Conservation (phyloP, 2,329 filamentous ascomycete genomes). For the Coniochaeta prunicola region DNA sequence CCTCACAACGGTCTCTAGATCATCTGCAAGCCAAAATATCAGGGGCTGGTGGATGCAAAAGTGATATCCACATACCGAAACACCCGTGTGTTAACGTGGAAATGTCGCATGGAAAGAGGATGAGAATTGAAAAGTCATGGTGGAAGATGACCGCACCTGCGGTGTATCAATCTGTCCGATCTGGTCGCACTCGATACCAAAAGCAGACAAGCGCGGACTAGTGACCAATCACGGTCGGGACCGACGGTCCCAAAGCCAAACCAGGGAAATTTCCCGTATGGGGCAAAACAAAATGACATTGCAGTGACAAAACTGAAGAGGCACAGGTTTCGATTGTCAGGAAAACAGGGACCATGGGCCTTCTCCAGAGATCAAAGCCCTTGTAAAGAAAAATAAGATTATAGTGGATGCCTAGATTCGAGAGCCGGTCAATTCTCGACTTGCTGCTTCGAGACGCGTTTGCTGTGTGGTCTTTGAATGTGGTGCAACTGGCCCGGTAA, state of each 20-base stretch:
- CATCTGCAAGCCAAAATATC: background rate
- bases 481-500: background rate
- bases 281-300: too few species aligned
- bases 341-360: too few species aligned
- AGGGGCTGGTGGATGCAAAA: background rate
- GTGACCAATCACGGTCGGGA: background rate
- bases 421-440: too few species aligned
- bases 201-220: background rate
- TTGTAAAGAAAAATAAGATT: too few species aligned
- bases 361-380: too few species aligned
- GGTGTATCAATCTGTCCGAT: conserved; percentile 2
- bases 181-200: conserved; percentile 1
- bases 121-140: background rate
- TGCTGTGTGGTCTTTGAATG: background rate
- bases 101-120: background rate
- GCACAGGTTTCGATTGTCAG: too few species aligned
- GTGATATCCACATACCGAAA: background rate
- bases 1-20: background rate
- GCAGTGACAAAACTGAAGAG: too few species aligned
- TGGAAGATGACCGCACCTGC: background rate
- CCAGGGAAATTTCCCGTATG: too few species aligned
- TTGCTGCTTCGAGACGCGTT: too few species aligned
- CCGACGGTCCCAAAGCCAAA: too few species aligned
- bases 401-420: too few species aligned
- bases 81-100: background rate